Evolutionary conservation across 2,329 filamentous ascomycete species (phyloP), one percentile per base, ranked within the genome.

Genomic region (Salinomyces thailandicus): DNA sequence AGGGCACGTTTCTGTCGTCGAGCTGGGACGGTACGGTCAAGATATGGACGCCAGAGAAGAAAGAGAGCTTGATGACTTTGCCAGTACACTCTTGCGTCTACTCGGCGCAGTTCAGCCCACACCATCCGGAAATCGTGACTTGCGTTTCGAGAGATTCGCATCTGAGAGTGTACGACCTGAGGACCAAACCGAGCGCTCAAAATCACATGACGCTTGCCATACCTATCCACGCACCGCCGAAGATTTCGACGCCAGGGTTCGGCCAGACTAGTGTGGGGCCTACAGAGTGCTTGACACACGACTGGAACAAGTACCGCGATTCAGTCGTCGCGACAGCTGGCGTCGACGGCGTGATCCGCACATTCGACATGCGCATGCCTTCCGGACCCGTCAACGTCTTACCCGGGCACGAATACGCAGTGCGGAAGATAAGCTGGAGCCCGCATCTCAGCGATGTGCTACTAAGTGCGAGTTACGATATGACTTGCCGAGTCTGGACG

Each of bases 291-390:
- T 72, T 98, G 19, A 94, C 87, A 0, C 91, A 96, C 62, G 91
- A 98, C 61, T 98, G 91, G 91, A 98, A 98, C 66, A 98, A 98
- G 62, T 98, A 98, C 63, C 75, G 82, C 26, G 77, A 86, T 47
- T 81, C 78, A 0, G 69, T 95, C 17, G 67, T 98, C 37, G 91
- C 91, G 0, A 85, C 85, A 0, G 91, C 77, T 1, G 89, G 91
- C 37, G 91, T 96, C 3, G 91, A 98, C 60, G 75, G 83, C 36
- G 66, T 81, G 13, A 79, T 98, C 42, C 78, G 91, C 32, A 91
- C 83, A 0, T 96, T 96, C 53, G 91, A 98, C 59, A 79, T 95
- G 31, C 73, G 91, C 29, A 81, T 77, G 51, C 81, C 85, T 1
- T 75, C 71, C 4, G 85, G 85, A 0, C 85, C 89, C 0, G 57